Conservation (phyloP, 176 grass and related monocot species). For the Chloris gayana region DNA sequence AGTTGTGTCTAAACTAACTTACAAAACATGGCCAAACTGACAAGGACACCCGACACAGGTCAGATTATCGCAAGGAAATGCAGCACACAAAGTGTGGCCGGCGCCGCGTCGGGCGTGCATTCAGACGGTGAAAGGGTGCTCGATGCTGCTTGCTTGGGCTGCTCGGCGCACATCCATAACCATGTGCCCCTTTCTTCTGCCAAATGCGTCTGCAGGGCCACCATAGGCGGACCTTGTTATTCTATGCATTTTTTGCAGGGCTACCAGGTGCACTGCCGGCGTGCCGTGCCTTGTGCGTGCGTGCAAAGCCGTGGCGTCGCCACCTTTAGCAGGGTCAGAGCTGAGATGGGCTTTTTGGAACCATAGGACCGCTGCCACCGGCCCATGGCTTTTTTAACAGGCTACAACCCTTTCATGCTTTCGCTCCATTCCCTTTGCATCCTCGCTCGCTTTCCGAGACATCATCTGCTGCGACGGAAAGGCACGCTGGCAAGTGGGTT, state of each 20-base stretch:
- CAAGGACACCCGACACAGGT: too few relatives aligned
- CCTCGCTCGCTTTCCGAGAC: slow-evolving; percentile 10
- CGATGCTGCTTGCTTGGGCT: too few relatives aligned
- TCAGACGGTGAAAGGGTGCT: too few relatives aligned
- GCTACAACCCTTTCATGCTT: not conserved
- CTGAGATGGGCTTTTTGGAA: slow-evolving; percentile 29
- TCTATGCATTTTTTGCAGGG: not conserved
- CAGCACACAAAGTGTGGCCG: too few relatives aligned
- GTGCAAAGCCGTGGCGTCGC: not conserved
- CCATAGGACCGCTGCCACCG: slow-evolving; percentile 10
- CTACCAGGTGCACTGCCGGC: not conserved
- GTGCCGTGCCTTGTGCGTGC: not conserved
- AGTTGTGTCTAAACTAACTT: too few relatives aligned
- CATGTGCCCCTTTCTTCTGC: not conserved
- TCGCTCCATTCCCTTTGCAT: not conserved
- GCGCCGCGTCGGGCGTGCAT: too few relatives aligned
- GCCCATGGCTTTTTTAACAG: slow-evolving; percentile 2
- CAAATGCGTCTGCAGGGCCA: too few relatives aligned
- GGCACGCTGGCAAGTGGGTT: too few relatives aligned
- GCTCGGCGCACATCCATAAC: too few relatives aligned
- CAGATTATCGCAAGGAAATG: too few relatives aligned
- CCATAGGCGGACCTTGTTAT: too few relatives aligned
- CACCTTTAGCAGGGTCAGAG: not conserved
- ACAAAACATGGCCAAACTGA: too few relatives aligned
- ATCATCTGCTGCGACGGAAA: not conserved